Evolutionary conservation across 768 basidiomycete species (phyloP).

Genomic region (Brasilioporus rufonigricans): DNA sequence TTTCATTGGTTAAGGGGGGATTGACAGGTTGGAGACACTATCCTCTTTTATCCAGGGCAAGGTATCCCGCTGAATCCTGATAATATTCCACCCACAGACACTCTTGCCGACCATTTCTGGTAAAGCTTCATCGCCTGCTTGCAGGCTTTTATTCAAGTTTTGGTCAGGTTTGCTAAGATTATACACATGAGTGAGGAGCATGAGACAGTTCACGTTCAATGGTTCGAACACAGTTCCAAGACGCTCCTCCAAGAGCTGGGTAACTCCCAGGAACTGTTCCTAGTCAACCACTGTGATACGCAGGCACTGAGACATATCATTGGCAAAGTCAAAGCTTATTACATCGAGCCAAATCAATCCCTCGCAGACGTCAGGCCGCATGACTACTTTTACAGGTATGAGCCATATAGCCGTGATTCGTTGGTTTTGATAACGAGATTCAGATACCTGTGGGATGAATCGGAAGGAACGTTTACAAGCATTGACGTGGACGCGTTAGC

Average conservation of each 20-base stretch:
- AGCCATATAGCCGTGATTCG: background rate
- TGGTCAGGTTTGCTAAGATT: constrained; percentile 65
- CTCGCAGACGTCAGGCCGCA: constrained; percentile 29
- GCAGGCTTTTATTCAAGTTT: background rate
- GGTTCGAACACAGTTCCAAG: constrained; percentile 69
- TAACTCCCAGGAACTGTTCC: constrained; percentile 63
- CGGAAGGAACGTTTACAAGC: constrained; percentile 45
- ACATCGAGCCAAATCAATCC: constrained; percentile 25
- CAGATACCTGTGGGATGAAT: constrained; percentile 52
- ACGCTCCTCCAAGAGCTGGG: constrained; percentile 61
- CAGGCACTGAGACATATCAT: constrained; percentile 40
- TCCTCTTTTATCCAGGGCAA: constrained; percentile 47
- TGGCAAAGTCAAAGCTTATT: constrained; percentile 47
- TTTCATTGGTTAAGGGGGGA: background rate
- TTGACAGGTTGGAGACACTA: constrained; percentile 58
- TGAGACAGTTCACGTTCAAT: constrained; percentile 60
- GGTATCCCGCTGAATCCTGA: constrained; percentile 35
- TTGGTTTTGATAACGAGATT: background rate
- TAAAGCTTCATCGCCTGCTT: constrained; percentile 21
- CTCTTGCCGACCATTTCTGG: constrained; percentile 65
- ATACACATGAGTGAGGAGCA: constrained; percentile 46
- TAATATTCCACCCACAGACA: constrained; percentile 38
- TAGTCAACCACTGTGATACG: constrained; percentile 52
- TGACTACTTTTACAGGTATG: constrained; percentile 59
- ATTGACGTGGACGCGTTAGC: constrained; percentile 31